Evolutionary conservation across 2,329 filamentous ascomycete species (phyloP), one percentile per base, ranked within the genome.

Genomic region (Ambrosiella cleistominuta): DNA sequence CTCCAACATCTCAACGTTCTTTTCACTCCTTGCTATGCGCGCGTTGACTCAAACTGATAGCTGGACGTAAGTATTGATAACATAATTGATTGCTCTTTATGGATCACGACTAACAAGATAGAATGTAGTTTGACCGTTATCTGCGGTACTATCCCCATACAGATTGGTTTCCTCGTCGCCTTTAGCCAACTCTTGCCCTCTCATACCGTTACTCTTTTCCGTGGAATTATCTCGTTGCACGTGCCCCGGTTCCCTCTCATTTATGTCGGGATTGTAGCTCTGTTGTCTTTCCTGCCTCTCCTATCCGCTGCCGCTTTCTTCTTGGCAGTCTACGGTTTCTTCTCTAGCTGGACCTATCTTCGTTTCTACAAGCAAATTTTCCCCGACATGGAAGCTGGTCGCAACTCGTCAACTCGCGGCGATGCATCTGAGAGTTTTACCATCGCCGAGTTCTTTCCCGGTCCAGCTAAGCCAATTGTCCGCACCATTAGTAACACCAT

Each of bases 151-250:
- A 84, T 95, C 62, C 83, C 90, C 13, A 76, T 96, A 60, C 91
- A 96, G 70, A 89, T 93, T 52, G 84, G 86, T 62, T 97, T 97
- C 73, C 85, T 98, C 62, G 88, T 97, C 65, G 88, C 91, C 57
- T 95, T 97, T 72, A 97, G 95, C 72, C 93, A 98, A 71, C 86
- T 98, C 54, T 86, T 97, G 40, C 93, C 93, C 19, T 90, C 95
- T 62, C 93, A 98, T 70, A 98, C 93, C 9, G 91, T 97, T 57
- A 93, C 91, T 3, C 80, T 98, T 60, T 91, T 95, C 73, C 85
- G 86, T 63, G 89, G 89, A 63, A 74, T 95, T 61, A 69, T 97
- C 60, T 95, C 93, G 61, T 82, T 97, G 69, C 86, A 91, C 64
- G 89, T 98, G 57, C 81, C 81, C 15, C 74, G 79, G 53, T 81